A percentile compares a stretch with the other conserved stretches of the same genome.
These are phyloP conservation scores for Penicillium subrubescens DNA, from an alignment of 495 filamentous ascomycete species.

Conservation along the genomic window DNA sequence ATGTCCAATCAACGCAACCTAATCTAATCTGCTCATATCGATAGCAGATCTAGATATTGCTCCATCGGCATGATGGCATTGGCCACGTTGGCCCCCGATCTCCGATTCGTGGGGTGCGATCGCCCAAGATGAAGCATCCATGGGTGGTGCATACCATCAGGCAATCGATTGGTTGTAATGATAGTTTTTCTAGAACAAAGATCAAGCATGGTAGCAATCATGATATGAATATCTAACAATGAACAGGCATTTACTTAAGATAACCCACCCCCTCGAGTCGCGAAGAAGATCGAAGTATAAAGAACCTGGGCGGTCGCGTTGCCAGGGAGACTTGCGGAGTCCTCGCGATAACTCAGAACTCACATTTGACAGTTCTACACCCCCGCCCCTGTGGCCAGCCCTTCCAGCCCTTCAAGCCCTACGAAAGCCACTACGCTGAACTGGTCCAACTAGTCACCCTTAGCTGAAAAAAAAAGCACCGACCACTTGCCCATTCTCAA, in stretches of 20 bases:
- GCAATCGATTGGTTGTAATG: neutral
- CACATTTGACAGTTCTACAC: no score
- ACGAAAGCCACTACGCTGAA: neutral
- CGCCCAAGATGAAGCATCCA: slow-evolving; percentile 14
- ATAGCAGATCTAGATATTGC: neutral
- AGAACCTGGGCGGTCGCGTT: neutral
- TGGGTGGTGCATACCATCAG: slow-evolving; percentile 2
- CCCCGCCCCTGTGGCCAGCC: neutral
- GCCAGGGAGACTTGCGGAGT: neutral
- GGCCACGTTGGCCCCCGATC: neutral
- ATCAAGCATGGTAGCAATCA: neutral
- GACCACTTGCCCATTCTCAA: neutral
- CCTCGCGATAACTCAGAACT: neutral
- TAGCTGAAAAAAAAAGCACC: neutral
- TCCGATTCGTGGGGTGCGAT: slow-evolving; percentile 2
- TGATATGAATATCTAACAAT: neutral
- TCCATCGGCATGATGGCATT: neutral
- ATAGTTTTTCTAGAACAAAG: neutral
- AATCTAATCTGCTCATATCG: neutral
- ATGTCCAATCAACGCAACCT: neutral
- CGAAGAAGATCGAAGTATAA: neutral
- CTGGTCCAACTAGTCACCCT: neutral
- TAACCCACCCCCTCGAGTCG: neutral
- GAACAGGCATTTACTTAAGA: neutral
- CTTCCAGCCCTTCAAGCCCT: neutral